Base-by-base conservation (phyloP, 2,329 filamentous ascomycete genomes). In the Chaetomium strumarium region DNA sequence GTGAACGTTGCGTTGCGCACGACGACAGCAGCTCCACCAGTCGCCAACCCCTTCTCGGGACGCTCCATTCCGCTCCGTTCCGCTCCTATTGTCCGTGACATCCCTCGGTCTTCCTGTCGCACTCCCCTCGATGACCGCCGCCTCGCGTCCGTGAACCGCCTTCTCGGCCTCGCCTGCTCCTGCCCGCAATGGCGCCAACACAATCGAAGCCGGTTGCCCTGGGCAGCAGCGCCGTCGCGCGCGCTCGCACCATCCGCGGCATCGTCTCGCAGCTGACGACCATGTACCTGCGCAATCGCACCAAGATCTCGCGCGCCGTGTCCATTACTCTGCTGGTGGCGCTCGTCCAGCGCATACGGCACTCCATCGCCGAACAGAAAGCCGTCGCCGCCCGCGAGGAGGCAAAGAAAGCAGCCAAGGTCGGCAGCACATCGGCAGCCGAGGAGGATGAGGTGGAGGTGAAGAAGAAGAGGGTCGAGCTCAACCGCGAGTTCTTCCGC, bases 311-410 rank as follows among this genome's bases (percentile, higher is more conserved):
- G 19, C 85, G 88, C 64, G 83, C 83, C 58, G 82, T 95, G 61
- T 95, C 95, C 74, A 75, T 95, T 57, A 85, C 89, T 29, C 79
- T 96, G 61, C 82, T 92, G 62, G 73, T 92, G 60, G 84, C 89
- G 44, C 81, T 96, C 55, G 77, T 85, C 55, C 91, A 95, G 69
- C 90, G 93, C 63, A 84, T 97, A 50, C 90, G 91, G 63, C 85
- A 90, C 79, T 91, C 92, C 62, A 86, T 97, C 65, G 85, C 87
- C 54, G 91, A 96, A 68, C 93, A 97, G 69, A 96, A 95, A 69
- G 88, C 88, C 14, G 88, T 90, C 2, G 86, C 87, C 1, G 75
- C 75, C 48, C 81, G 85, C 56, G 84, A 88, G 55, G 80, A 82
- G 6, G 80, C 83, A 60, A 71, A 76, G 62, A 73, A 77, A 58